Evolutionary conservation across 352 stramenopile species (phyloP), one percentile per base, ranked within the genome.

Genomic region (Phytophthora megakarya): DNA sequence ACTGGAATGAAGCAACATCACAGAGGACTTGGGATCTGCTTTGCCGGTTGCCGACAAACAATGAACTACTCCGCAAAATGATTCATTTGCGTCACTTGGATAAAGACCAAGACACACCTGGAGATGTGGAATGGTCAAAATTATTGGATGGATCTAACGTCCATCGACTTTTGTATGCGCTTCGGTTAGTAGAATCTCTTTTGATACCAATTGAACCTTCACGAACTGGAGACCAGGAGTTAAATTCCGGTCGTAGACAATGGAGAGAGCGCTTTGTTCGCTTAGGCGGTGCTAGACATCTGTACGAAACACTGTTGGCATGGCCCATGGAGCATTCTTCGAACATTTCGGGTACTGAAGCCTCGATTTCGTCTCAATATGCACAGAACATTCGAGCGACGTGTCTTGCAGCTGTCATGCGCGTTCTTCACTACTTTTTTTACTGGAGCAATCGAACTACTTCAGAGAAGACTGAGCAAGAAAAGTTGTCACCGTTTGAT

Each of bases 201-300:
- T 66, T 93, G 11, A 60, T 93, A 10, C 78, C 81, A 19, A 37
- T 71, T 26, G 68, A 75, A 21, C 21, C n/a, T 12, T n/a, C 15
- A 30, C 13, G 5, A 18, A 51, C 18, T 25, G 26, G 5, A 5
- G 46, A 60, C 7, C 19, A 48, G 0, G 52, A 80, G 9, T n/a
- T 71, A 0, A 76, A 90, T 54, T 70, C 54, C 0, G 78, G 81
- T 2, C 74, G 80, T 21, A 74, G 86, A 18, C 82, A 93, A 40
- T 95, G 86, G 86, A 80, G 82, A 37, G 82, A 95, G 21, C 82
- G 82, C 0, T 95, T 95, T 52, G 71, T 91, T 16, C 81, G 84
- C 9, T 60, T 93, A 10, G 84, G 82, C 18, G 86, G 86, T 10
- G 55, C 62, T 0, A 59, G 42, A 5, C 72, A 91, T 60, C 39